phyloP scores from a whole-genome alignment of 2,329 filamentous ascomycete genomes.

The Huntiella savannae region DNA sequence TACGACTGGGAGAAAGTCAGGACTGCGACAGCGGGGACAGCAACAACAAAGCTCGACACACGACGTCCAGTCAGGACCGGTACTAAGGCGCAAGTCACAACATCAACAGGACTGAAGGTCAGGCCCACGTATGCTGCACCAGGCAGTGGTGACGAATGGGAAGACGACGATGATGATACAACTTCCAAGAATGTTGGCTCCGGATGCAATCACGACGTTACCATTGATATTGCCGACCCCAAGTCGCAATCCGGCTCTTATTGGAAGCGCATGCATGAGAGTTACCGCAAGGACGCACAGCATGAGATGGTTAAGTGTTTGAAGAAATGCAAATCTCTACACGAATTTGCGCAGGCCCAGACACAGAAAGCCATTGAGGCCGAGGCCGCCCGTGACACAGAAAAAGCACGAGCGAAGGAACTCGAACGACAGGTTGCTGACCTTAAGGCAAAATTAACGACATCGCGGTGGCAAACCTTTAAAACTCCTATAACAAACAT shows the following conservation, averaged over 20 bases:
- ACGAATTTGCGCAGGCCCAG: constrained; percentile 62
- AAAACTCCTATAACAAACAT: background rate
- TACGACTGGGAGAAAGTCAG: too few species aligned
- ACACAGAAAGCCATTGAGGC: constrained; percentile 52
- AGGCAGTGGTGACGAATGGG: constrained; percentile 29
- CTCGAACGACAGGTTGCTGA: constrained; percentile 40
- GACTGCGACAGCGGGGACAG: too few species aligned
- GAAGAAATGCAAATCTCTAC: constrained; percentile 34
- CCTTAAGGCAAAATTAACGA: constrained; percentile 20
- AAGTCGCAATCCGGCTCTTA: constrained; percentile 57
- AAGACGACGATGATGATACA: constrained; percentile 28
- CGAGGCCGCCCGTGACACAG: constrained; percentile 44
- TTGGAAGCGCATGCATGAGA: constrained; percentile 63
- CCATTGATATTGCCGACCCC: constrained; percentile 53
- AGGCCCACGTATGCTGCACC: constrained; percentile 11
- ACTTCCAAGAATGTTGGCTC: constrained; percentile 19
- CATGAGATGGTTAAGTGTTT: constrained; percentile 60
- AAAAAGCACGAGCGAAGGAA: constrained; percentile 48
- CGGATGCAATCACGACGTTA: constrained; percentile 39
- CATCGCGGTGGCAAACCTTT: background rate
- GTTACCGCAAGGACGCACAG: constrained; percentile 53
- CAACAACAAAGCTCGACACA: too few species aligned
- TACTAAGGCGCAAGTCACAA: too few species aligned
- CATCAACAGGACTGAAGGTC: background rate
- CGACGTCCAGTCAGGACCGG: too few species aligned